Evolutionary conservation across 768 basidiomycete genomes (phyloP).

Genomic region (Termitomyces sp.): DNA sequence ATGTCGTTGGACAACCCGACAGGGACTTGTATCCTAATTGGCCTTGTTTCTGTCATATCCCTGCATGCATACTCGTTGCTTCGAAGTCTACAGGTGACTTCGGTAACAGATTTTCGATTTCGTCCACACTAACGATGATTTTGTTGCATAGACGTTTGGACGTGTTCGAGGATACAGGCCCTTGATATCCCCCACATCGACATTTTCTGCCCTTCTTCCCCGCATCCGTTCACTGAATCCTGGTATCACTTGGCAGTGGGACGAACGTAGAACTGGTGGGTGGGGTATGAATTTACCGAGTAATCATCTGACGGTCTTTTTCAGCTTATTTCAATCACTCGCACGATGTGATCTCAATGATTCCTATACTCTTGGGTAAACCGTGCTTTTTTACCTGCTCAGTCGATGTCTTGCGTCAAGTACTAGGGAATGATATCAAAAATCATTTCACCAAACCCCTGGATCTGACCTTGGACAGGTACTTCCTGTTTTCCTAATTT

Average conservation of each 20-base stretch:
- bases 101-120: too few relatives aligned
- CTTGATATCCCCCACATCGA: constrained; percentile 13
- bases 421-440: constrained; percentile 20
- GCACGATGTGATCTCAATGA: constrained; percentile 25
- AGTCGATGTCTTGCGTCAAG: constrained; percentile 23
- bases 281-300: neutral
- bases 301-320: neutral
- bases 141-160: constrained; percentile 3
- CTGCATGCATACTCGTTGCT: constrained; percentile 5
- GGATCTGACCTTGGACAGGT: constrained; percentile 8
- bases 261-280: constrained; percentile 10
- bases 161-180: constrained; percentile 13
- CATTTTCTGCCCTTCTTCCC: constrained; percentile 12
- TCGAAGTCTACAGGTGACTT: neutral
- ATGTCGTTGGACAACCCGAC: neutral
- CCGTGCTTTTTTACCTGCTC: constrained; percentile 22
- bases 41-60: constrained; percentile 3
- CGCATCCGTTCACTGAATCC: constrained; percentile 13
- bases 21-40: neutral
- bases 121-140: neutral
- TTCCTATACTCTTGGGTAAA: constrained; percentile 20
- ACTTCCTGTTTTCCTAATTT: neutral
- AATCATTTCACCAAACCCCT: constrained; percentile 15
- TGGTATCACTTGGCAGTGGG: constrained; percentile 17
- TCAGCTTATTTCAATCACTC: constrained; percentile 24